Evolutionary conservation across 1,284 basidiomycete genomes (phyloP), one percentile per base, ranked within the genome.

Genomic region (Cryptococcus maquisensis): DNA sequence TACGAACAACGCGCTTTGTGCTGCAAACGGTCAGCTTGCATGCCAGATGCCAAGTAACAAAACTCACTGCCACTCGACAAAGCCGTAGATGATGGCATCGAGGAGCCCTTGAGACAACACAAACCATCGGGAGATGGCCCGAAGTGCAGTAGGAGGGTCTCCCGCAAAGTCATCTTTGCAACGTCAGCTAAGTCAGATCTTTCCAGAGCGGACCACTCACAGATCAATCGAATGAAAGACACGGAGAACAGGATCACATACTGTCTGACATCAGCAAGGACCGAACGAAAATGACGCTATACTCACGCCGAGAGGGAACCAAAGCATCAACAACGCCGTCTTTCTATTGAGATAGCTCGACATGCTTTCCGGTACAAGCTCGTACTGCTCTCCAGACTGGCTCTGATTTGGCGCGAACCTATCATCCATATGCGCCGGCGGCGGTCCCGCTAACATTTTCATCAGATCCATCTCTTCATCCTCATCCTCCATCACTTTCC

Each of bases 321-420:
- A 74, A 54, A 76, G 59, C 74, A 75, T 77, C 49, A 76, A 66
- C 23, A 77, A 57, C 9, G 71, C 67, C 18, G 74, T 75, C 58
- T 78, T 78, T 42, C 76, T 59, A 59, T 78, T 78, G 54, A 78
- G 64, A 59, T 77, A 78, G 32, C 61, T 63, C 8, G 73, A 65
- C 68, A 74, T 77, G 12, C 66, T 70, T 56, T 78, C 76, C 12
- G 67, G 68, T 18, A 73, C 68, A 16, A 72, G 65, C 51, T 74
- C 73, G 28, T 63, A 60, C 18, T 65, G 54, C 21, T 71, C 65
- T 21, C 62, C 66, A 9, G 20, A 9, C 7, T 32, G 28, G 28
- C 20, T 56, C 56, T 13, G 23, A 12, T 15, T 42, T 6, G 54
- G 56, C 9, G 55, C 60, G 46, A 68, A 67, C 16, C 56, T 44